Conservation (phyloP, 2,329 filamentous ascomycete species). For the Alternaria arborescens region DNA sequence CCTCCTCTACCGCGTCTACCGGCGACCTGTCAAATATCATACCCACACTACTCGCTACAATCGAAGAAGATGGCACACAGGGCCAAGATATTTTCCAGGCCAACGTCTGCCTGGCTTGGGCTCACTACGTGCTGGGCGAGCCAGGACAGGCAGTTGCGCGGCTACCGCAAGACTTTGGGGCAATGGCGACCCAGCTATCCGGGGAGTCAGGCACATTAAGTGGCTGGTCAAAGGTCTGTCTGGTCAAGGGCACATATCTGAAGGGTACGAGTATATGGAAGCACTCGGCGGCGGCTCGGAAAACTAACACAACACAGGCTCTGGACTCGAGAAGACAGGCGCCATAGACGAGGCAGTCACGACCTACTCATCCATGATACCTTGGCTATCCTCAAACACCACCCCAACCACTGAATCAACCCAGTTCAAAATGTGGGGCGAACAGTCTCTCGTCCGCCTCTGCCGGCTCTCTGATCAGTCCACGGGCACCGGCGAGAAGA, state of each 20-base stretch:
- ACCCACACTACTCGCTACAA: constrained; percentile 52
- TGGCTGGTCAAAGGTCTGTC: constrained; percentile 84
- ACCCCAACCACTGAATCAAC: constrained; percentile 57
- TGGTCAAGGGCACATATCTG: constrained; percentile 80
- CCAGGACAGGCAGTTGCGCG: constrained; percentile 67
- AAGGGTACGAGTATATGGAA: constrained; percentile 63
- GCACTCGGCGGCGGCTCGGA: background rate
- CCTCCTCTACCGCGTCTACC: constrained; percentile 49
- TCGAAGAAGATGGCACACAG: constrained; percentile 52
- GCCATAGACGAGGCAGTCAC: constrained; percentile 66
- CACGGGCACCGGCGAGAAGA: constrained; percentile 47
- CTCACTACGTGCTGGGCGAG: constrained; percentile 80
- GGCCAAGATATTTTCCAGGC: constrained; percentile 76
- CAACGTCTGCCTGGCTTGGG: constrained; percentile 82
- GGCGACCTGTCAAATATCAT: constrained; percentile 46
- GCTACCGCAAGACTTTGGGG: constrained; percentile 69
- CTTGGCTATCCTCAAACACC: constrained; percentile 66
- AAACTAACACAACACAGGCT: constrained; percentile 47
- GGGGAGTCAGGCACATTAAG: constrained; percentile 56
- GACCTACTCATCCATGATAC: constrained; percentile 72
- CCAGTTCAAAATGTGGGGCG: constrained; percentile 80
- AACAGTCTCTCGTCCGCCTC: constrained; percentile 77
- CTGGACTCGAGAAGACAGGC: constrained; percentile 56
- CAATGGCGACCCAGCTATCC: constrained; percentile 32
- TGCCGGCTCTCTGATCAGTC: constrained; percentile 74